These are phyloP conservation scores for Agrocybe pediades DNA, from an alignment of 768 basidiomycete genomes.

Conservation along the genomic window DNA sequence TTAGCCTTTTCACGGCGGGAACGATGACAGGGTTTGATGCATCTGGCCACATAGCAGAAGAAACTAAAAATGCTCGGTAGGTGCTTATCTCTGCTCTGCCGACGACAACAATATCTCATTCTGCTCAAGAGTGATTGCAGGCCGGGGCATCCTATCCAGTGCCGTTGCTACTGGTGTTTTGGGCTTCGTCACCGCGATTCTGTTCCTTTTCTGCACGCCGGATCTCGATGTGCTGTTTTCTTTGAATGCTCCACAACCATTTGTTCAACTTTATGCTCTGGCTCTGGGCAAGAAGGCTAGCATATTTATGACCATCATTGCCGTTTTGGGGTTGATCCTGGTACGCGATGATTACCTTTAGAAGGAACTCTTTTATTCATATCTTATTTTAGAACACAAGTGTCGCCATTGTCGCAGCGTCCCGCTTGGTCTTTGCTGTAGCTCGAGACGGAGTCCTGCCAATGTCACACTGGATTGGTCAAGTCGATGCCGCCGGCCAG, in stretches of 20 bases:
- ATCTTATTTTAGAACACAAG: constrained; percentile 70
- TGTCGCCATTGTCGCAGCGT: constrained; percentile 85
- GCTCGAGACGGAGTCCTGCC: constrained; percentile 95
- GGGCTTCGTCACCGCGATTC: constrained; percentile 77
- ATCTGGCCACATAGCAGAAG: constrained; percentile 85
- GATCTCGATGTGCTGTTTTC: constrained; percentile 75
- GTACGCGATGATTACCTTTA: constrained; percentile 39
- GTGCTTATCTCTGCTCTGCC: neutral
- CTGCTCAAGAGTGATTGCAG: constrained; percentile 64
- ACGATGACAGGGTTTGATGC: constrained; percentile 92
- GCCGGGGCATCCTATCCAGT: constrained; percentile 79
- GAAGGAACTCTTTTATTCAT: neutral
- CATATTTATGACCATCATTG: constrained; percentile 86
- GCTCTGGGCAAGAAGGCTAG: constrained; percentile 80
- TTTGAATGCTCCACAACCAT: constrained; percentile 85
- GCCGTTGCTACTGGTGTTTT: constrained; percentile 76
- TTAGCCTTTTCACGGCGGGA: constrained; percentile 82
- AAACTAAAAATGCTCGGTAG: constrained; percentile 80
- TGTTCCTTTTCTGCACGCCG: constrained; percentile 86
- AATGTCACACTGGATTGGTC: constrained; percentile 78
- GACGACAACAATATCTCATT: neutral
- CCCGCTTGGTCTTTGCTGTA: constrained; percentile 87
- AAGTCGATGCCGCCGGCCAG: constrained; percentile 69
- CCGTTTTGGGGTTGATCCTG: constrained; percentile 82
- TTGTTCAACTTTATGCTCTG: constrained; percentile 84